Conservation (phyloP, 169 alveolate species). For the Toxoplasma gondii region DNA sequence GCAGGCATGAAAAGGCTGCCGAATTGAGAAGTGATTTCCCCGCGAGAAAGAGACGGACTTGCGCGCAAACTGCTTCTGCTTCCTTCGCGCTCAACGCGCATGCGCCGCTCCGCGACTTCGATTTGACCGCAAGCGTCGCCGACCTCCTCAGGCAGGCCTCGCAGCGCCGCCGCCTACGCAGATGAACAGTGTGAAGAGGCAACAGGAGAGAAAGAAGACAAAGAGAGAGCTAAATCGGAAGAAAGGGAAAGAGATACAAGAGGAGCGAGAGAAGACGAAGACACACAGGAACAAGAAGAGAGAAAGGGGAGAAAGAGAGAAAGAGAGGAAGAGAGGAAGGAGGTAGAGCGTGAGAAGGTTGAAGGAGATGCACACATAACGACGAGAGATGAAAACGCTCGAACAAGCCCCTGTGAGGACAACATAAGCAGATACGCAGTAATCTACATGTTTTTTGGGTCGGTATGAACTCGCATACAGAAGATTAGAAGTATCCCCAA, state of each 20-base stretch:
- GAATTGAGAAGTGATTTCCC: background rate
- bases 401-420: too few species aligned
- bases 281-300: too few species aligned
- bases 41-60: background rate
- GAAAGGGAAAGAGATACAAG: background rate
- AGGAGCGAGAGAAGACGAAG: too few species aligned
- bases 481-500: too few species aligned
- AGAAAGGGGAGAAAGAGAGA: background rate
- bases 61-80: background rate
- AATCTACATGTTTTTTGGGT: too few species aligned
- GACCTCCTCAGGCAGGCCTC: slow-evolving; percentile 12
- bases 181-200: background rate
- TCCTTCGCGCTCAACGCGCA: background rate
- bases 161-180: slow-evolving; percentile 32
- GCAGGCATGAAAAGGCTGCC: background rate
- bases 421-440: too few species aligned
- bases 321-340: background rate
- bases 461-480: too few species aligned
- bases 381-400: too few species aligned
- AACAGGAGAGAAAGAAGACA: background rate
- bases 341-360: too few species aligned
- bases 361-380: too few species aligned
- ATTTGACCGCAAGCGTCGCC: slow-evolving; percentile 37
- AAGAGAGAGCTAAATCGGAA: background rate
- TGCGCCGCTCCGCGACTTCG: slow-evolving; percentile 44